Evolutionary conservation across 257 asterid genomes (phyloP), one percentile per base, ranked within the genome.

Genomic region (Lycium barbarum): DNA sequence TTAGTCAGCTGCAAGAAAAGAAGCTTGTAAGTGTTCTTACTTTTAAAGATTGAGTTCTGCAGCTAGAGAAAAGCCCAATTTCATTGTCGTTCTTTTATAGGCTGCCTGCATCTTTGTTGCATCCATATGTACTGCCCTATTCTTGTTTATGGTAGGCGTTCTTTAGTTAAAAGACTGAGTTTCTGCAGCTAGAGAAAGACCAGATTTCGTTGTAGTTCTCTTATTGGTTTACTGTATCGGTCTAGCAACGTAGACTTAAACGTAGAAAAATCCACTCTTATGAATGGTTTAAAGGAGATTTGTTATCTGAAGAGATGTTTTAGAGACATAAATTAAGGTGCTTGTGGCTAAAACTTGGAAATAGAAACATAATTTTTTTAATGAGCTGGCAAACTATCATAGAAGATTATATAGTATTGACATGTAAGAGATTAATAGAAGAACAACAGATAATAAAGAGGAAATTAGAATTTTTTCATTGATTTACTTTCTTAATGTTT

Each of bases 1-100:
- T 97, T n/a, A 97, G 97, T 79, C 98, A 95, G 89, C 95, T 97
- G 79, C 99, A 97, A 90, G 99, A 97, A 88, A 97, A 95, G 92
- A 97, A 97, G 92, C 99, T 95, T 73, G 99, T 97, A 89, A 94
- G 99, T 90, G 84, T 84, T 82, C 47, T 53, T 76, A 76, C 59
- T 26, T 76, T 26, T 49, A 74, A 51, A 49, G 43, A 51, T 49
- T 2, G 81, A 74, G 81, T 74, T 49, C 62, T 22, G 45, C 62
- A 22, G 62, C 81, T 74, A 74, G 62, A 74, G 8, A 49, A 51
- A 49, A 22, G 4, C 81, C 20, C 81, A 54, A 6, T 74, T 73
- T 43, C 80, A 72, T 43, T 72, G 80, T 72, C 40, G 80, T 72
- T 45, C 58, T 45, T 72, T 72, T 47, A 74, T 74, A n/a, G 81